Evolutionary conservation across 2,329 filamentous ascomycete genomes (phyloP), one percentile per base, ranked within the genome.

Genomic region (Corniculantispora saksenae): DNA sequence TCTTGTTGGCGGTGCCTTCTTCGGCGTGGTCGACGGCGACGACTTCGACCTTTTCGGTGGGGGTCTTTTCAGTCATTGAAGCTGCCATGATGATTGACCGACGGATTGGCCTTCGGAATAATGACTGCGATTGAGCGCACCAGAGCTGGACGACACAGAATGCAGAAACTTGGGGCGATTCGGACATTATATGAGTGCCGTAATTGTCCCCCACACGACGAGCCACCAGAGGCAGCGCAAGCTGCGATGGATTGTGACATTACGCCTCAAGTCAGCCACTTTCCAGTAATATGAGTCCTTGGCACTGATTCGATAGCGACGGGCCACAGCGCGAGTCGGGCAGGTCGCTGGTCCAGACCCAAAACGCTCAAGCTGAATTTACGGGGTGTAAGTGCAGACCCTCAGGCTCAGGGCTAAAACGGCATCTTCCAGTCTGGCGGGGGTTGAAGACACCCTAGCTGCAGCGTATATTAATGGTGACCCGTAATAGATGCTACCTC

Each of bases 401-500:
- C 17, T n/a, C n/a, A n/a, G n/a, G n/a, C n/a, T n/a, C 55, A 57
- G 25, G 55, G 32, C 55, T n/a, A 29, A 25, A 29, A n/a, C 10
- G 55, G 55, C 55, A 57, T 55, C 55, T 25, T 43, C 54, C 35
- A 27, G 21, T 17, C 43, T 23, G n/a, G 21, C 7, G 27, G 25
- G 51, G 15, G 35, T 3, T 15, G 19, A 45, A 38, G 23, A 23
- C 23, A 35, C 32, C 35, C 21, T n/a, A 27, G 40, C n/a, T 43
- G 21, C 55, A 57, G 38, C 38, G 13, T 27, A 29, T 57, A 57
- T 45, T 43, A 57, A 27, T 21, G 55, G 54, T 15, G 54, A 43
- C 55, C 55, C 55, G 55, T 38, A 57, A 45, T 57, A 29, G 35
- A 57, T 57, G 38, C 21, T 29, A 57, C 55, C 55, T 57, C 55